Evolutionary conservation across 306 rosid genomes (phyloP), one percentile per base, ranked within the genome.

Genomic region (Vigna unguiculata): DNA sequence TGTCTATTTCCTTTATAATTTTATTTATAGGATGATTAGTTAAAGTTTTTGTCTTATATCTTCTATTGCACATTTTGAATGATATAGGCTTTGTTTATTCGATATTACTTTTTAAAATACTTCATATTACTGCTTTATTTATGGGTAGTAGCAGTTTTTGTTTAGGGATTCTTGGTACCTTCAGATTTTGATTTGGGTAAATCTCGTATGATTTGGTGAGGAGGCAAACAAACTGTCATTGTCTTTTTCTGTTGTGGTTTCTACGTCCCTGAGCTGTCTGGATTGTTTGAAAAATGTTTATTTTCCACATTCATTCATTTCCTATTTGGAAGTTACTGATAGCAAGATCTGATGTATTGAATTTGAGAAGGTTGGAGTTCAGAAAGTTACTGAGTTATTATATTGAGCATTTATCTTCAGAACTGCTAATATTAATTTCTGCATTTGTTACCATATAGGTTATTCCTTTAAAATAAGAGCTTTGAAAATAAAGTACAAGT

Each of bases 121-220:
- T n/a, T n/a, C n/a, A 16, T 34, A 49, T 54, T 48, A 38, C 17
- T 77, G 45, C 24, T 77, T 65, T 43, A 40, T 82, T 63, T 54
- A 20, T 65, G 75, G 69, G 57, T 63, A 70, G 38, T n/a, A n/a
- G n/a, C 22, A 64, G 14, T 64, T 62, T 25, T 62, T 73, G 32
- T 46, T 13, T 46, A 14, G 32, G 19, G 47, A 30, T 49, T 14
- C 25, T 76, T 34, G 34, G 54, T 49, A 12, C 63, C 52, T 53
- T 61, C 32, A 57, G 14, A 20, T 24, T 24, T 51, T 62, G n/a
- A n/a, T 19, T 67, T 36, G 40, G 40, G 40, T 7, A 36, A 36
- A 24, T 54, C 38, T 45, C 24, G 67, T 69, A 3, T 60, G 52
- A 58, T 49, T 81, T 64, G 15, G 71, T 41, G 57, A 40, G 36